Base-by-base conservation (phyloP, 352 stramenopile genomes). In the Pythium apleroticum region DNA sequence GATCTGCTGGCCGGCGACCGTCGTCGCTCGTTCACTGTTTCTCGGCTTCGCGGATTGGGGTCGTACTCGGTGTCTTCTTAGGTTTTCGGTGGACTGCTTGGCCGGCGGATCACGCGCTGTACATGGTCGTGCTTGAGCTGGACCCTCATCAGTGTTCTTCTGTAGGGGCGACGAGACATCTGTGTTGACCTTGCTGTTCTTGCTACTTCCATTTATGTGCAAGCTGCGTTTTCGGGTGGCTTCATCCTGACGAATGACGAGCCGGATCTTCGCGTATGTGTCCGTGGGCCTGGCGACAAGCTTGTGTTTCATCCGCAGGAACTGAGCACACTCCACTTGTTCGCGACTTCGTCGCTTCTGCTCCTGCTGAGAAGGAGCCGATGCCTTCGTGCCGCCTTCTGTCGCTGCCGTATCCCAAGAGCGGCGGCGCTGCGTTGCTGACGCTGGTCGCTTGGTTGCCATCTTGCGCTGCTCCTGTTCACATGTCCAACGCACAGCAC, bases 271-370 rank as follows among this genome's bases (percentile, higher is more conserved):
- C 10, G 75, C 77, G 43, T 82, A 83, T 37, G 88, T 73, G 27
- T 86, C 75, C 2, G 77, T 76, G 7, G 71, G 83, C 63, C 88
- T 89, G 20, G 77, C 71, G 5, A 79, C 8, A 10, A 88, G 68
- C 62, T 72, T 81, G 27, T 81, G 78, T 50, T 86, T 73, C 8
- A 50, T 54, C 19, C 72, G 62, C 2, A 70, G 61, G 14, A 79
- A 68, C 49, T 78, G 78, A 14, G 27, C 45, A 3, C 67, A 65
- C 27, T 75, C 68, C 17, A 60, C 71, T 57, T 78, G 63, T 24
- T 76, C 58, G 1, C 52, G 63, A 24, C n/a, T 22, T 50, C 45
- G 31, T 31, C 22, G 19, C 31, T 31, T 30, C 15, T 15, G 22
- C 10, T 31, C 39, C 3, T 37, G 20, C 33, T 41, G 10, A 22